These are phyloP conservation scores for Moesziomyces sp. DNA, from an alignment of 1,284 basidiomycete genomes.

Conservation along the genomic window DNA sequence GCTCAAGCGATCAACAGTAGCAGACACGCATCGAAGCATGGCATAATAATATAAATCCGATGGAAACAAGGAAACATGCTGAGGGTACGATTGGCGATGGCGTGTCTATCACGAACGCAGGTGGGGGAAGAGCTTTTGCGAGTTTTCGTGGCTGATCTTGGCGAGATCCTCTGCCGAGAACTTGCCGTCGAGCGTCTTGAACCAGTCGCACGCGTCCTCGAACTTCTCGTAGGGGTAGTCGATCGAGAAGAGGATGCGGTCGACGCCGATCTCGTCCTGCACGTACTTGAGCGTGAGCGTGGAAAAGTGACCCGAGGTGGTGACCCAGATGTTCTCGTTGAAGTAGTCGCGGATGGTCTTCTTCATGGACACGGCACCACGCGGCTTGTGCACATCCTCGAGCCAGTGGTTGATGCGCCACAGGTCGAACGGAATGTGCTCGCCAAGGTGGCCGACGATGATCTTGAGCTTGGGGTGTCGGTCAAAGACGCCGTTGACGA, in stretches of 20 bases:
- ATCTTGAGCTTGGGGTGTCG: slow-evolving; percentile 68
- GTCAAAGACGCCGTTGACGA: slow-evolving; percentile 68
- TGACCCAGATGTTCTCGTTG: slow-evolving; percentile 64
- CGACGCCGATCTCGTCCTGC: slow-evolving; percentile 59
- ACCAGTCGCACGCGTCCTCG: slow-evolving; percentile 65
- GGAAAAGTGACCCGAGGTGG: slow-evolving; percentile 59
- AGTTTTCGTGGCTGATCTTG: slow-evolving; percentile 50
- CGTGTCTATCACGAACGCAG: slow-evolving; percentile 13
- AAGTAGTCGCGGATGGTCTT: slow-evolving; percentile 57
- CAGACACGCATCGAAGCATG: too few species aligned
- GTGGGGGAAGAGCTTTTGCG: slow-evolving; percentile 45
- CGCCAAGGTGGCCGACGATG: slow-evolving; percentile 68
- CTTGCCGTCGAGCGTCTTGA: slow-evolving; percentile 43
- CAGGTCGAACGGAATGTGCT: slow-evolving; percentile 66
- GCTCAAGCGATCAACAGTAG: neutral
- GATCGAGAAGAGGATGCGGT: slow-evolving; percentile 67
- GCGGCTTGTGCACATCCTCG: slow-evolving; percentile 63
- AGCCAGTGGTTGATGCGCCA: slow-evolving; percentile 68
- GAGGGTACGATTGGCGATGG: too few species aligned
- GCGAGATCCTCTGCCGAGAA: slow-evolving; percentile 36
- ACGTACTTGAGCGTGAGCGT: slow-evolving; percentile 57
- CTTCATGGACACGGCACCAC: slow-evolving; percentile 52
- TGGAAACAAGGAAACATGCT: too few species aligned
- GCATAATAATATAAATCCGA: too few species aligned
- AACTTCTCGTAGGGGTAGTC: slow-evolving; percentile 68